phyloP scores from a whole-genome alignment of 306 rosid genomes.

The Rosa persica region DNA sequence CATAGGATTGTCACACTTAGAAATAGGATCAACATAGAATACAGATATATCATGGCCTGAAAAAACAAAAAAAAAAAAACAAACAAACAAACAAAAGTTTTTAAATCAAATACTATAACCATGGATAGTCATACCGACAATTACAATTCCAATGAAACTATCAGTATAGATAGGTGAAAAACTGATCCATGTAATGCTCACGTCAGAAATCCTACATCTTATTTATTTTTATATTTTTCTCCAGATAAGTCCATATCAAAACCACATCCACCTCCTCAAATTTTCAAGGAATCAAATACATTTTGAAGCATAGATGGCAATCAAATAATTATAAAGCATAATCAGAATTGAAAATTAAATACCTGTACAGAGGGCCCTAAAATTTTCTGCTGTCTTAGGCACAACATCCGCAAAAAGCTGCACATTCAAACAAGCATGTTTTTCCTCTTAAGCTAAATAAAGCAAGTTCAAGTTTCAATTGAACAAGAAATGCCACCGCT shows the following conservation, averaged over 20 bases:
- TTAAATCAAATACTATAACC: not conserved
- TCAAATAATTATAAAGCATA: not conserved
- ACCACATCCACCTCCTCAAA: not conserved
- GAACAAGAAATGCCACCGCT: conserved; percentile 1
- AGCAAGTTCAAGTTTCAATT: conserved; percentile 18
- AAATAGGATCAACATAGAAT: not conserved
- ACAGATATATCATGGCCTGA: not conserved
- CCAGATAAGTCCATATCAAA: not conserved
- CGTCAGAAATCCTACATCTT: not conserved
- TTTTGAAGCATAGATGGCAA: not conserved
- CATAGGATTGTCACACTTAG: not conserved
- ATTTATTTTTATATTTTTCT: not conserved
- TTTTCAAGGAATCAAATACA: not conserved
- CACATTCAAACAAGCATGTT: conserved; percentile 34
- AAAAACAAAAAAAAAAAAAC: not conserved
- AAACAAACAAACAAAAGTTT: too few relatives aligned
- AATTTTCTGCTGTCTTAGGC: conserved; percentile 89
- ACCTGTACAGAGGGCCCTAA: conserved; percentile 96
- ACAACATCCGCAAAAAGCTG: conserved; percentile 87
- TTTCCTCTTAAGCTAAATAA: not conserved
- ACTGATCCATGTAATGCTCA: not conserved
- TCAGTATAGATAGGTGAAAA: not conserved
- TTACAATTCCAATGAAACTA: not conserved
- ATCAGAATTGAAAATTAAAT: conserved; percentile 8
- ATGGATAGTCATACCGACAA: not conserved